Base-by-base conservation (phyloP, 208 protist species). In the Wallacemonas sp. region DNA sequence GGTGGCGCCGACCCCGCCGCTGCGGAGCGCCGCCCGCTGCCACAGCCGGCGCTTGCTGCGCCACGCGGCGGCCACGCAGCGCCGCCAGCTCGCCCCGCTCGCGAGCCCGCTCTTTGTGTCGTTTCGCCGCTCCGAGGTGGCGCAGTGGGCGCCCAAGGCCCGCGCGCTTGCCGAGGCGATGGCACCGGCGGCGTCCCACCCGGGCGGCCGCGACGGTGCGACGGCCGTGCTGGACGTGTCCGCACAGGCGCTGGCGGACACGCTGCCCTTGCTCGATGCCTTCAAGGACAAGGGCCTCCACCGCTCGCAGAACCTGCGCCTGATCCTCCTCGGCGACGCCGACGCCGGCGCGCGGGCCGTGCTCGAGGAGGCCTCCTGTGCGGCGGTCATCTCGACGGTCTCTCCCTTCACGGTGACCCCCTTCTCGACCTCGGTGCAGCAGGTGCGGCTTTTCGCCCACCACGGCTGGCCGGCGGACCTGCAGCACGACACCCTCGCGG, bases 151-250 rank as follows among this genome's bases (percentile, higher is more conserved):
- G 41, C 23, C 23, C 16, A 68, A 68, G 33, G 20, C 46, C 2
- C 23, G 61, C 44, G 49, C 44, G 22, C 54, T 73, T 32, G 44
- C 41, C 11, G 49, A 41, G 10, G 70, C 64, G 50, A 79, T 77
- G 73, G 61, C 55, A 16, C 22, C 8, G 25, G 11, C 5, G 3
- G 18, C 25, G 16, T 14, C 26, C 48, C 8, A 55, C 48, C 79
- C 63, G 1, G 45, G 32, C 2, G 61, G 65, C 31, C 48, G 48
- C 22, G 39, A 29, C 25, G 74, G 74, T 14, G 76, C 72, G 1
- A 83, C 81, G 0, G 70, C 84, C 20, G 45, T 93, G 23, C 65
- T 90, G 11, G 87, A 93, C 70, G 82, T 82, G 49, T 87, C 83
- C 10, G 63, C 71, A 5, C 57, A 36, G 18, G 70, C 61, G 36